phyloP scores from a whole-genome alignment of 1,284 basidiomycete species.

The Puccinia sorghi region DNA sequence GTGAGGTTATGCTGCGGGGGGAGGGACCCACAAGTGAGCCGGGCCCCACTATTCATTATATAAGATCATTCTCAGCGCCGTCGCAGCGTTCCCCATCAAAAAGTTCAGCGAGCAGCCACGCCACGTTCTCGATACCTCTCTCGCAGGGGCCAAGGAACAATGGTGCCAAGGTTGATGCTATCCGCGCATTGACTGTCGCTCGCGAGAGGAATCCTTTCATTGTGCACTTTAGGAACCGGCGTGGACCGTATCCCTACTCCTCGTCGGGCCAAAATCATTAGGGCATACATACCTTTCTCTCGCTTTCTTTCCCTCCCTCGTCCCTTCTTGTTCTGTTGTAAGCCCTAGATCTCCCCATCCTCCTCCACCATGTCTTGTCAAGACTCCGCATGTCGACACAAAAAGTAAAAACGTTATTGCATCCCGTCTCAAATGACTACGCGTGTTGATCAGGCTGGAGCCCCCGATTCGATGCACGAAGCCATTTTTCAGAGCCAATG shows the following conservation, averaged over 20 bases:
- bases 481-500: too few relatives aligned
- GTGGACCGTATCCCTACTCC: background rate
- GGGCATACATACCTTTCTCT: background rate
- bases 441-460: too few relatives aligned
- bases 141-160: background rate
- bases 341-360: too few relatives aligned
- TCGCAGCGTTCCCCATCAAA: conserved; percentile 16
- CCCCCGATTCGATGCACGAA: too few relatives aligned
- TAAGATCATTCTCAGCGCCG: background rate
- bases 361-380: too few relatives aligned
- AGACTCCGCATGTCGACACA: too few relatives aligned
- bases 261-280: conserved; percentile 29
- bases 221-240: conserved; percentile 41
- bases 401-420: too few relatives aligned
- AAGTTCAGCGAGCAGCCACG: conserved; percentile 47
- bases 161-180: conserved; percentile 28
- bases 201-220: conserved; percentile 17
- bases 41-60: background rate
- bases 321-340: too few relatives aligned
- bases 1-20: background rate
- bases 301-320: background rate
- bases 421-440: too few relatives aligned
- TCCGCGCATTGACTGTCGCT: conserved; percentile 14
- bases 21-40: background rate
- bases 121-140: conserved; percentile 19